Evolutionary conservation across 441 rosid genomes (phyloP).

Genomic region (Melastoma candidum): DNA sequence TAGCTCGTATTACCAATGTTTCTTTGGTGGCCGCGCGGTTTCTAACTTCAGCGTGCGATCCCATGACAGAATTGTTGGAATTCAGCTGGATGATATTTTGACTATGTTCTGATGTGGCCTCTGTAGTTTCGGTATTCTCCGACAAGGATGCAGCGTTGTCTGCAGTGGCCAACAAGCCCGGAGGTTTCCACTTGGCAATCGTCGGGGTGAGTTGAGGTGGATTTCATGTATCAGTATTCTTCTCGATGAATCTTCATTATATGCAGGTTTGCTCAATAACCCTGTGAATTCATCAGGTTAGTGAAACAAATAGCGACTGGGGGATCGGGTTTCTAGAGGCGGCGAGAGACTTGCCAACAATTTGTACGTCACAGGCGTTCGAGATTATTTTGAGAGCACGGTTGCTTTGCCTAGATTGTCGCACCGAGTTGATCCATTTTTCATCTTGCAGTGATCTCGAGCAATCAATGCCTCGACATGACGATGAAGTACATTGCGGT

Average conservation of each 20-base stretch:
- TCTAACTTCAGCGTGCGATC: no score
- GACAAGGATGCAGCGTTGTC: slow-evolving; percentile 70
- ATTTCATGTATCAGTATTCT: slow-evolving; percentile 1
- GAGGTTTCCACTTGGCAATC: slow-evolving; percentile 78
- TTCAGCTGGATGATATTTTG: no score
- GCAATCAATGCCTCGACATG: slow-evolving; percentile 67
- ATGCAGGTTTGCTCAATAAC: not conserved
- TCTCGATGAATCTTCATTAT: no score
- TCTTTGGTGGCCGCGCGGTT: no score
- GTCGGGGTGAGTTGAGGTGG: slow-evolving; percentile 45
- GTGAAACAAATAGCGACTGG: slow-evolving; percentile 27
- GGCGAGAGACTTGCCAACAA: slow-evolving; percentile 75
- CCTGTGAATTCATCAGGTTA: slow-evolving; percentile 35
- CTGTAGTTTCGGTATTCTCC: slow-evolving; percentile 64
- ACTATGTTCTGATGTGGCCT: slow-evolving; percentile 1
- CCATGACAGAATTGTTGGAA: no score
- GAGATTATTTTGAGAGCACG: not conserved
- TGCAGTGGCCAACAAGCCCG: slow-evolving; percentile 45
- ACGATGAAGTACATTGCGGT: slow-evolving; percentile 96
- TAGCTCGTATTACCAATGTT: no score
- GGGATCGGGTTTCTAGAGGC: slow-evolving; percentile 75
- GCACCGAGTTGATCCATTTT: not conserved
- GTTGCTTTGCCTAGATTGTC: not conserved
- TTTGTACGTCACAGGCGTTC: slow-evolving; percentile 42
- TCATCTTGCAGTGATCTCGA: slow-evolving; percentile 64